phyloP scores from a whole-genome alignment of 495 filamentous ascomycete species.

The Pseudevernia furfuracea region DNA sequence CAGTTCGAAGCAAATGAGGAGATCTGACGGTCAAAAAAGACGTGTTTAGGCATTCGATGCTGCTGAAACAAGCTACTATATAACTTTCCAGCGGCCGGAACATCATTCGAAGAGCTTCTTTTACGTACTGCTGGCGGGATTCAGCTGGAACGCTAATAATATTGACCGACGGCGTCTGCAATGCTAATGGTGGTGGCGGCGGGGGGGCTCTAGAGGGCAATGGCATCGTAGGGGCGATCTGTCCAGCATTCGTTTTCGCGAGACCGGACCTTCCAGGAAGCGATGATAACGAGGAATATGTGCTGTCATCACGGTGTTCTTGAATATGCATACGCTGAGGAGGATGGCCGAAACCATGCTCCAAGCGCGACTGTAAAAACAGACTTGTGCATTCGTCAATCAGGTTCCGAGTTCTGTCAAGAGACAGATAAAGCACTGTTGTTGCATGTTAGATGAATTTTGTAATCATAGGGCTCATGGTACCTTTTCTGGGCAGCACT shows the following conservation, averaged over 20 bases:
- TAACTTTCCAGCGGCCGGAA: conserved; percentile 74
- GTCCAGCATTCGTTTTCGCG: not conserved
- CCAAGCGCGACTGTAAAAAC: conserved; percentile 38
- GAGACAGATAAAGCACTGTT: conserved; percentile 36
- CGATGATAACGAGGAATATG: not conserved
- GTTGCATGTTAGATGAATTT: conserved; percentile 9
- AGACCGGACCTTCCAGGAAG: not conserved
- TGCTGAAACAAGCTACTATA: conserved; percentile 58
- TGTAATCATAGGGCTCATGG: conserved; percentile 5
- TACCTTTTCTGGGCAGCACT: conserved; percentile 15
- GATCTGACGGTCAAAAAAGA: conserved; percentile 54
- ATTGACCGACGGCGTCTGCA: not conserved
- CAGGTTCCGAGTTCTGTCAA: conserved; percentile 43
- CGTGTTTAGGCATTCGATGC: conserved; percentile 61
- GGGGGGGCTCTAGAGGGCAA: conserved; percentile 13
- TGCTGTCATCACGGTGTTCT: not conserved
- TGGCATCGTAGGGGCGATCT: not conserved
- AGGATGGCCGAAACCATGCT: not conserved
- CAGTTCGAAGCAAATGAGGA: conserved; percentile 29
- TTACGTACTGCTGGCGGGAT: not conserved
- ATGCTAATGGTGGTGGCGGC: conserved; percentile 6
- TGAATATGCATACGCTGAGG: not conserved
- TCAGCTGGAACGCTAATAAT: not conserved
- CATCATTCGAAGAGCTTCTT: conserved; percentile 33
- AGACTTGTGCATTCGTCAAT: conserved; percentile 47